phyloP scores from a whole-genome alignment of 2,329 filamentous ascomycete species.

The Zymoseptoria brevis region DNA sequence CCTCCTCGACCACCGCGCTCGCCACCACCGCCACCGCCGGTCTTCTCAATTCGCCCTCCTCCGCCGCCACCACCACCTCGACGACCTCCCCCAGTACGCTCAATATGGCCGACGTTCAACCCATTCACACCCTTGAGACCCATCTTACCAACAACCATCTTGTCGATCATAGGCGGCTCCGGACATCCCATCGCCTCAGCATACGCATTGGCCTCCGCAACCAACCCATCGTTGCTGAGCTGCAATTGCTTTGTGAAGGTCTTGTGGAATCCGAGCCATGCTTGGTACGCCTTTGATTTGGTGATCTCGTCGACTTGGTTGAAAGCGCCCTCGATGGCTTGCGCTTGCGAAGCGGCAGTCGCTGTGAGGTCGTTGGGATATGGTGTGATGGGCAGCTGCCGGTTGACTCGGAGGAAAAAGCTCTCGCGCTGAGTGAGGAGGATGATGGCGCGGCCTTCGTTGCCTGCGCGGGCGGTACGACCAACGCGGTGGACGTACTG shows the following conservation, averaged over 20 bases:
- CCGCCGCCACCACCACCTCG: conserved; percentile 5
- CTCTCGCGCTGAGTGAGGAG: conserved; percentile 45
- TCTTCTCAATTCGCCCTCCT: conserved; percentile 5
- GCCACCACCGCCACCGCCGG: background rate
- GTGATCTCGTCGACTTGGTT: conserved; percentile 32
- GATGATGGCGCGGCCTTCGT: conserved; percentile 51
- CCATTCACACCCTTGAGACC: conserved; percentile 40
- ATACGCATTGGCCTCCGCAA: conserved; percentile 38
- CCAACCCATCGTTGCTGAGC: conserved; percentile 32
- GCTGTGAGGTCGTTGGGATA: conserved; percentile 39
- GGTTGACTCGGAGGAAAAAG: conserved; percentile 45
- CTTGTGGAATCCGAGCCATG: conserved; percentile 43
- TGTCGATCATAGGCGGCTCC: conserved; percentile 40
- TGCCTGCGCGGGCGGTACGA: conserved; percentile 57
- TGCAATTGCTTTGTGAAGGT: conserved; percentile 37
- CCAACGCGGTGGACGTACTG: conserved; percentile 47
- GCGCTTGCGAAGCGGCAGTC: conserved; percentile 21
- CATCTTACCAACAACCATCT: conserved; percentile 41
- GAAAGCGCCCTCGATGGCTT: conserved; percentile 27
- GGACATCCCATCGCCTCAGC: conserved; percentile 37
- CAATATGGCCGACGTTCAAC: conserved; percentile 25
- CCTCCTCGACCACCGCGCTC: background rate
- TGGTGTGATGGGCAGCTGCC: conserved; percentile 43
- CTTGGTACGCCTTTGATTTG: conserved; percentile 40
- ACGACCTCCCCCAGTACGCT: conserved; percentile 1